phyloP scores from a whole-genome alignment of 192 early-diverging fungal genomes.

The Coemansia sp. region DNA sequence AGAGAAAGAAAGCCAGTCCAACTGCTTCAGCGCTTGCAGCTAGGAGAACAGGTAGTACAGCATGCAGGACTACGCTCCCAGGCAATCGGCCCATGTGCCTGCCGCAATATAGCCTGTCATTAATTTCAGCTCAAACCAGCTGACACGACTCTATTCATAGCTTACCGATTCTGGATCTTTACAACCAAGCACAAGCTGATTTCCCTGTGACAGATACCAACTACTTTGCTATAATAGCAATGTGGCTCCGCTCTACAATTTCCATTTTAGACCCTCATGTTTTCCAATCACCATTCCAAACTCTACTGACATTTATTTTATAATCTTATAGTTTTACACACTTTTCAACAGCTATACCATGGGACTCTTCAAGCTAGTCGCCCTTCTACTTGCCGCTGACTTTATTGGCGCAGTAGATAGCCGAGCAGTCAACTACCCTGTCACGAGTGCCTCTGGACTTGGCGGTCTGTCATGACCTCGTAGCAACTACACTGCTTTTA shows the following conservation, averaged over 20 bases:
- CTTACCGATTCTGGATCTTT: background rate
- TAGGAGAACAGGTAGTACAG: background rate
- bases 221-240: background rate
- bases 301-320: background rate
- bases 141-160: conserved; percentile 5
- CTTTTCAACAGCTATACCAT: background rate
- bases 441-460: background rate
- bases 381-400: background rate
- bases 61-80: background rate
- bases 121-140: background rate
- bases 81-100: conserved; percentile 8
- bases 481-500: background rate
- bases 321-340: background rate
- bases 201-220: background rate
- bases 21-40: background rate
- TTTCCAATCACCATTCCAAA: background rate
- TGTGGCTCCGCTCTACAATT: background rate
- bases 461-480: background rate
- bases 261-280: background rate
- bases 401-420: background rate
- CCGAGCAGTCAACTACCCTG: background rate
- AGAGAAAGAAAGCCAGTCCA: background rate
- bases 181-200: background rate
- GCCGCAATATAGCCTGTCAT: background rate
- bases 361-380: background rate